phyloP scores from a whole-genome alignment of 805 yeast genomes.

The Suhomyces emberorum region DNA sequence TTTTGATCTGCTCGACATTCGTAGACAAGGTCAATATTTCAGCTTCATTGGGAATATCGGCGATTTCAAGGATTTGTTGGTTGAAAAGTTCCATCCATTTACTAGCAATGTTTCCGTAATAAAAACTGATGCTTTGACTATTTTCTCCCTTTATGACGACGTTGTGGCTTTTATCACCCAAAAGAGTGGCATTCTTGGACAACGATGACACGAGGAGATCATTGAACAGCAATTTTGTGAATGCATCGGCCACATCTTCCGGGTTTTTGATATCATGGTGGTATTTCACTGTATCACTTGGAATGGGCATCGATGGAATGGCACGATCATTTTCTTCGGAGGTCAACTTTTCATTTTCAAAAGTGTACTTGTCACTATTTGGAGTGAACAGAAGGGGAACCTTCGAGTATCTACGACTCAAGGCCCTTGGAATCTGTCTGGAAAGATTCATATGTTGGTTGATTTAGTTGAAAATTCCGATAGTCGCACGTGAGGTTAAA shows the following conservation, averaged over 20 bases:
- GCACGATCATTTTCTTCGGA: slow-evolving; percentile 30
- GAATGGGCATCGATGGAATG: slow-evolving; percentile 29
- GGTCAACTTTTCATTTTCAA: slow-evolving; percentile 27
- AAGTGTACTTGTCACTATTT: slow-evolving; percentile 23
- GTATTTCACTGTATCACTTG: slow-evolving; percentile 12
- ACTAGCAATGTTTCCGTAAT: slow-evolving; percentile 24
- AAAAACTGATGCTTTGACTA: slow-evolving; percentile 18
- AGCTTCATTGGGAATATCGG: slow-evolving; percentile 4
- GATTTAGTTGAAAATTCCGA: no score
- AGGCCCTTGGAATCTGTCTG: not conserved
- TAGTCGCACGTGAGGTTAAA: no score
- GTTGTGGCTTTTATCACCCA: slow-evolving; percentile 24
- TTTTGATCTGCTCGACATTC: not conserved
- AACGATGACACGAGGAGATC: slow-evolving; percentile 31
- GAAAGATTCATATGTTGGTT: not conserved
- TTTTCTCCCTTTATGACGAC: slow-evolving; percentile 16
- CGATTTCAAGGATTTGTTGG: slow-evolving; percentile 15
- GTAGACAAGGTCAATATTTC: not conserved
- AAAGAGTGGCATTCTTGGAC: slow-evolving; percentile 24
- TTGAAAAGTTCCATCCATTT: slow-evolving; percentile 31
- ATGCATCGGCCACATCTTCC: slow-evolving; percentile 30
- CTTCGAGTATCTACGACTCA: not conserved
- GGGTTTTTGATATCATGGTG: slow-evolving; percentile 33
- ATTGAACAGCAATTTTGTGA: slow-evolving; percentile 25
- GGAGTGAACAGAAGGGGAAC: slow-evolving; percentile 23